A percentile compares a stretch with the other conserved stretches of the same genome.
Conservation (phyloP, 2,329 filamentous ascomycete genomes). For the Sporothrix euskadiensis region DNA sequence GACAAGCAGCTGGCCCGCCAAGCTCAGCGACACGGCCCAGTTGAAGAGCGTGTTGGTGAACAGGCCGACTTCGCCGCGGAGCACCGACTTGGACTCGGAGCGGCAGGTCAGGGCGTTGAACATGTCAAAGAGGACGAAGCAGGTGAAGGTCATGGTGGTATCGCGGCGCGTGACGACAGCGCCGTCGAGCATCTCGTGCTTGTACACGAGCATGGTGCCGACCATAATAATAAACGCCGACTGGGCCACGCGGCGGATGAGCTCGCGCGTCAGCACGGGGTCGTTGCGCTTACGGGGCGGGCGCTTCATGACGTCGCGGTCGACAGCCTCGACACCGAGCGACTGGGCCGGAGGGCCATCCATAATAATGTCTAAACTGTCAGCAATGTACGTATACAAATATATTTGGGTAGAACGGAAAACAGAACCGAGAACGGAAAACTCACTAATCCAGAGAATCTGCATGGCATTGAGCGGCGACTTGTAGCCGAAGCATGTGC, state of each 20-base stretch:
- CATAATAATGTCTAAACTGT: slow-evolving; percentile 86
- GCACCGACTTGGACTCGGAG: slow-evolving; percentile 83
- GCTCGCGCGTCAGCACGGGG: slow-evolving; percentile 80
- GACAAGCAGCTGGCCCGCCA: slow-evolving; percentile 84
- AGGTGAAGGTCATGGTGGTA: slow-evolving; percentile 99
- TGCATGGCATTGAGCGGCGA: slow-evolving; percentile 99
- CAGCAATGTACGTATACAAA: not conserved
- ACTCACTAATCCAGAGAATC: slow-evolving; percentile 98
- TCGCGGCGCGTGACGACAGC: slow-evolving; percentile 85
- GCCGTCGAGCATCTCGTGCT: slow-evolving; percentile 84
- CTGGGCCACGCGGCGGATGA: slow-evolving; percentile 82
- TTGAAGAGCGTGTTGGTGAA: slow-evolving; percentile 94
- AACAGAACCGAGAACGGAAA: too few species aligned
- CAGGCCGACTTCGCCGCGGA: slow-evolving; percentile 79
- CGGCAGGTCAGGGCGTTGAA: slow-evolving; percentile 96
- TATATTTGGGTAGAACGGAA: not conserved
- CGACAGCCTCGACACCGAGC: slow-evolving; percentile 90
- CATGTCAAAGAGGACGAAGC: slow-evolving; percentile 99
- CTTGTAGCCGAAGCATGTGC: slow-evolving; percentile 88
- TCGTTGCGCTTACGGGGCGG: slow-evolving; percentile 85
- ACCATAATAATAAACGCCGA: slow-evolving; percentile 88
- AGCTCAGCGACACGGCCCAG: slow-evolving; percentile 82
- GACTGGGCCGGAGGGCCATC: slow-evolving; percentile 97
- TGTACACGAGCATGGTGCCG: slow-evolving; percentile 88
- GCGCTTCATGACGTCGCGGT: slow-evolving; percentile 88